Conservation (phyloP, 2,329 filamentous ascomycete species). For the Zelopaecilomyces penicillatus region DNA sequence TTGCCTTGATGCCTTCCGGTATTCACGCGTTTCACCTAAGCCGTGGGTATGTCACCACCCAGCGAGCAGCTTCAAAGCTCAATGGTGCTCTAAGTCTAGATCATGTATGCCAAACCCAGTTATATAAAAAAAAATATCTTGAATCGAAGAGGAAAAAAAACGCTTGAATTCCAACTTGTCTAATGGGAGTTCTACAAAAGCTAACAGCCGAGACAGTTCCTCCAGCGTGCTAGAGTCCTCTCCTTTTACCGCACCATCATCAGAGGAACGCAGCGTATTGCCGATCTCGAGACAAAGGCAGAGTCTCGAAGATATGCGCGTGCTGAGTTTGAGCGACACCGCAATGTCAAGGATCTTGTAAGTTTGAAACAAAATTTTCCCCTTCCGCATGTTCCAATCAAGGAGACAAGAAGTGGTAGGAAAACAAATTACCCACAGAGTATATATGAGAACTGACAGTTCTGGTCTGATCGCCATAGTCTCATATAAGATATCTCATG, state of each 20-base stretch:
- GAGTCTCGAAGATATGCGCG: conserved; percentile 50
- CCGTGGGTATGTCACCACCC: conserved; percentile 29
- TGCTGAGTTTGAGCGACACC: conserved; percentile 53
- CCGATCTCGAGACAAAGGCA: conserved; percentile 40
- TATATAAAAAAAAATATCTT: too few relatives aligned
- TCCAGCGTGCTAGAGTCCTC: conserved; percentile 47
- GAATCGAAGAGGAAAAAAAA: neutral
- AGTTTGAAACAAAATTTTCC: conserved; percentile 15
- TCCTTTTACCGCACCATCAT: conserved; percentile 51
- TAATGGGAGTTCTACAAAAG: too few relatives aligned
- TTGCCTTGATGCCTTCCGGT: conserved; percentile 16
- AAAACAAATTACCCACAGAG: too few relatives aligned
- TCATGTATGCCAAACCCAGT: conserved; percentile 37
- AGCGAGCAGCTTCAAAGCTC: conserved; percentile 19
- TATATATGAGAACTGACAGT: too few relatives aligned
- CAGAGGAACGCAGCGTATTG: conserved; percentile 44
- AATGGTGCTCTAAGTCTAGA: conserved; percentile 44
- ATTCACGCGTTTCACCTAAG: conserved; percentile 18
- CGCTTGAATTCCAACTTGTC: neutral
- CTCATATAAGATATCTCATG: conserved; percentile 54
- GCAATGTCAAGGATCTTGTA: conserved; percentile 47
- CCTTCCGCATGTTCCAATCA: neutral
- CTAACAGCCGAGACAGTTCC: conserved; percentile 36
- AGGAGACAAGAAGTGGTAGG: too few relatives aligned
- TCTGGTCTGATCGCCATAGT: conserved; percentile 23